These are phyloP conservation scores for Talaromyces verruculosus DNA, from an alignment of 2,329 filamentous ascomycete genomes.

Conservation along the genomic window DNA sequence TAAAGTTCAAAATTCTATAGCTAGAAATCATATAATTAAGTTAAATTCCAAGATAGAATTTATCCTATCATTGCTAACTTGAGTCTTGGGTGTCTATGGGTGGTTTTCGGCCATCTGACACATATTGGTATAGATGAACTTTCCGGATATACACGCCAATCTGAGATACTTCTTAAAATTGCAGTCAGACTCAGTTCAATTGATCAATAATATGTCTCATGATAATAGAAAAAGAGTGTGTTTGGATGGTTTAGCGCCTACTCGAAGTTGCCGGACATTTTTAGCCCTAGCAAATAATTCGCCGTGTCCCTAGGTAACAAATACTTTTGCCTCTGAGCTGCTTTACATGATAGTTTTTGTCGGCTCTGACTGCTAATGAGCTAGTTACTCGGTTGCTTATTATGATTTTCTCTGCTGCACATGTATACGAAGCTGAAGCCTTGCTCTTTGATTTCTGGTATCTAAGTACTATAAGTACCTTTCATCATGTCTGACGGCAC, in stretches of 20 bases:
- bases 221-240: not conserved
- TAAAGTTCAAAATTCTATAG: not conserved
- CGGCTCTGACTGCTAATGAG: not conserved
- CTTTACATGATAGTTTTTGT: not conserved
- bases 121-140: not conserved
- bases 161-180: not conserved
- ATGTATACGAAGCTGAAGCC: not conserved
- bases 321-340: not conserved
- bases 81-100: not conserved
- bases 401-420: not conserved
- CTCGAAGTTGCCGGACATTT: not conserved
- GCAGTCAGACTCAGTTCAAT: not conserved
- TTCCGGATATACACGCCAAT: not conserved
- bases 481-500: slow-evolving; percentile 25
- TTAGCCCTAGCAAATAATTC: not conserved
- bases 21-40: not conserved
- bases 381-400: not conserved
- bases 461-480: not conserved
- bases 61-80: too few species aligned
- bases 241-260: not conserved
- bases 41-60: too few species aligned
- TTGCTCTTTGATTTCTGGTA: not conserved
- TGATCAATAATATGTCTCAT: not conserved
- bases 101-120: not conserved
- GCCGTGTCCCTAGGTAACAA: not conserved